These are phyloP conservation scores for Rehmannia glutinosa DNA, from an alignment of 257 asterid genomes.

Conservation along the genomic window DNA sequence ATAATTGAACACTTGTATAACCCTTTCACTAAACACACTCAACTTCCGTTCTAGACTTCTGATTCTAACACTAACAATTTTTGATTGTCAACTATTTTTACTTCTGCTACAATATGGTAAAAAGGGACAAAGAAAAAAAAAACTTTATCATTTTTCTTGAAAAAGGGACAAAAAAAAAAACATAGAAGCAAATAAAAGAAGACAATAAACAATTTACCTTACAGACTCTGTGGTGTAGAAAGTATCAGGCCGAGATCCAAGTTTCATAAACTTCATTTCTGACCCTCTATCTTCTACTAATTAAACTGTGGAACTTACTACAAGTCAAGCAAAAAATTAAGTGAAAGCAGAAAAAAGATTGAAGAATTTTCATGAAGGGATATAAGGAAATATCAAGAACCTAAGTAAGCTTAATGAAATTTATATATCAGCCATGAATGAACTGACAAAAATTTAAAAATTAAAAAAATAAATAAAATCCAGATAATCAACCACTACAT, in stretches of 20 bases:
- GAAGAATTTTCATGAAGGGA: too few species aligned
- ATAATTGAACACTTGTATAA: too few species aligned
- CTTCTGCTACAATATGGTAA: too few species aligned
- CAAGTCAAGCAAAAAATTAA: too few species aligned
- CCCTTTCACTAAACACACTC: too few species aligned
- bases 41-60: too few species aligned
- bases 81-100: too few species aligned
- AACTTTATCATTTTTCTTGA: neutral
- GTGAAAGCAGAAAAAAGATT: too few species aligned
- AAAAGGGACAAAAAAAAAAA: neutral
- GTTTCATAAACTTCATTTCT: slow-evolving; percentile 89
- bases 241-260: slow-evolving; percentile 81
- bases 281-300: slow-evolving; percentile 8
- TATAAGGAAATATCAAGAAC: too few species aligned
- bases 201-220: slow-evolving; percentile 36
- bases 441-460: neutral
- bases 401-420: slow-evolving; percentile 6
- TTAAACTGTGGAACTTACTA: slow-evolving; percentile 10
- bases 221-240: slow-evolving; percentile 69
- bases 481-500: slow-evolving; percentile 22
- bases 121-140: too few species aligned
- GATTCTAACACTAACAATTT: too few species aligned
- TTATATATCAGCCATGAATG: slow-evolving; percentile 3
- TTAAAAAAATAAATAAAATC: neutral
- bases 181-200: too few species aligned